phyloP scores from a whole-genome alignment of 106 monocot genomes.

The Vanilla planifolia region DNA sequence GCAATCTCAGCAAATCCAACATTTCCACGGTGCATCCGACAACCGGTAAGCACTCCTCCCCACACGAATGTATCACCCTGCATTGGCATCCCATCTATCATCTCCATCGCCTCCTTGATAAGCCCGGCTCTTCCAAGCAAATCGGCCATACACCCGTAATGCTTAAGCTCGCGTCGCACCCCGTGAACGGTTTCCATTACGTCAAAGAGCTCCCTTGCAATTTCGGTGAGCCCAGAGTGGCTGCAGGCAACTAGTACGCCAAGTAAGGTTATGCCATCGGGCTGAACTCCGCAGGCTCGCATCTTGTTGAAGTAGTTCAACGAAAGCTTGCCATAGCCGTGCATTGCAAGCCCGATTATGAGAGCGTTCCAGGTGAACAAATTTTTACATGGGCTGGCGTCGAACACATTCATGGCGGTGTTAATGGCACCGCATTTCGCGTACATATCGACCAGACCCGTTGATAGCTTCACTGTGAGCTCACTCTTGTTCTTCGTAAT shows the following conservation, averaged over 20 bases:
- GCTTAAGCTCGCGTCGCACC: constrained; percentile 49
- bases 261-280: constrained; percentile 47
- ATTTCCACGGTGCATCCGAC: constrained; percentile 45
- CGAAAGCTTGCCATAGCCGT: constrained; percentile 45
- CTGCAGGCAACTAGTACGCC: constrained; percentile 49
- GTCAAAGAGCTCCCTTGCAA: constrained; percentile 26
- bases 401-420: constrained; percentile 28
- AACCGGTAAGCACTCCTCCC: constrained; percentile 56
- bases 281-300: constrained; percentile 17
- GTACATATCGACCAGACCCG: constrained; percentile 55
- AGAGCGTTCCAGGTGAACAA: constrained; percentile 66
- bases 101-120: constrained; percentile 46
- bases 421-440: constrained; percentile 53
- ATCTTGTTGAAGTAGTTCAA: constrained; percentile 40
- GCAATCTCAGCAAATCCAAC: constrained; percentile 46
- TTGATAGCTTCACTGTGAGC: constrained; percentile 25
- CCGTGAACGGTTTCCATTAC: constrained; percentile 37
- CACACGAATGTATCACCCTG: constrained; percentile 49
- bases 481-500: constrained; percentile 6
- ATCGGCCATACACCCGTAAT: constrained; percentile 71
- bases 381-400: constrained; percentile 20
- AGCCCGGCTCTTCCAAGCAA: constrained; percentile 49
- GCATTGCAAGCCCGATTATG: constrained; percentile 40
- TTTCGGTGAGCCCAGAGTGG: constrained; percentile 32
- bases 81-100: constrained; percentile 55